phyloP scores from a whole-genome alignment of 805 yeast genomes.

The Candida jianshihensis region DNA sequence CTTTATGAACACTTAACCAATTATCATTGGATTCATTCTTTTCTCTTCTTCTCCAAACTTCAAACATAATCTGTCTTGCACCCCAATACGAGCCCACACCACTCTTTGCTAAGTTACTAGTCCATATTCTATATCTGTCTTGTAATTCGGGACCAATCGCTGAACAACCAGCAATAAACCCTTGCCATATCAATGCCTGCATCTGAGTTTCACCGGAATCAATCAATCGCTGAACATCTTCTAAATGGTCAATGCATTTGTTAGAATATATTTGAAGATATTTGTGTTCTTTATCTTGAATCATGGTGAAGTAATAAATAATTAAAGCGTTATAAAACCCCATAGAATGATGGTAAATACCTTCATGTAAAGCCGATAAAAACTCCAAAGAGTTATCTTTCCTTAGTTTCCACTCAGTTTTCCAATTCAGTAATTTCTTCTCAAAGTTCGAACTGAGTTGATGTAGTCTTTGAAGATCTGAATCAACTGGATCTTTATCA shows the following conservation, averaged over 20 bases:
- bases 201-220: constrained; percentile 43
- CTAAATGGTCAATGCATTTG: constrained; percentile 55
- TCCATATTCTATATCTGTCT: constrained; percentile 65
- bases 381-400: constrained; percentile 23
- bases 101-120: constrained; percentile 36
- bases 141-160: constrained; percentile 54
- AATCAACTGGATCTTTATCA: constrained; percentile 1
- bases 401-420: constrained; percentile 62
- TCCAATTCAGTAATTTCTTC: constrained; percentile 54
- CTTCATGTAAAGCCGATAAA: constrained; percentile 42
- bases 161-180: constrained; percentile 82
- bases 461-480: constrained; percentile 14
- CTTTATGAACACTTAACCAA: constrained; percentile 75
- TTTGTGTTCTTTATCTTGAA: constrained; percentile 46
- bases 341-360: constrained; percentile 71
- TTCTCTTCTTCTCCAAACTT: constrained; percentile 74
- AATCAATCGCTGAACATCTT: constrained; percentile 52
- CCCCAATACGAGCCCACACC: constrained; percentile 83
- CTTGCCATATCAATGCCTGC: constrained; percentile 83
- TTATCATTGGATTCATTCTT: constrained; percentile 51
- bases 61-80: constrained; percentile 76
- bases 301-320: constrained; percentile 64
- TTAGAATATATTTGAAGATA: constrained; percentile 57
- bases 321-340: constrained; percentile 69
- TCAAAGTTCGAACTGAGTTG: constrained; percentile 32